Conservation (phyloP, 2,329 filamentous ascomycete species). For the Fusarium duplospermum region DNA sequence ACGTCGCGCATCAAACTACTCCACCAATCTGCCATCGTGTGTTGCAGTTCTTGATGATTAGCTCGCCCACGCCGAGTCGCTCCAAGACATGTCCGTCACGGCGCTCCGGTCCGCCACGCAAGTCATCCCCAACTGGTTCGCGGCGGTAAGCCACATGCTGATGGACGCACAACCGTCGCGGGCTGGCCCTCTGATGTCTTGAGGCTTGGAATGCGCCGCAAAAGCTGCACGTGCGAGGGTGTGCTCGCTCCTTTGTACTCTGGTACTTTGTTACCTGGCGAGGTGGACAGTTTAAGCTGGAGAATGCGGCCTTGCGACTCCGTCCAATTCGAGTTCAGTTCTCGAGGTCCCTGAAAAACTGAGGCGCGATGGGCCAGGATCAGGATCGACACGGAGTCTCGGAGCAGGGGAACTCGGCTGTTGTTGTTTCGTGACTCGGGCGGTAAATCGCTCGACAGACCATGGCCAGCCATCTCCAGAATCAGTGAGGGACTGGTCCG, state of each 20-base stretch:
- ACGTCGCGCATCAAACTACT: conserved; percentile 32
- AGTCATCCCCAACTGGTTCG: conserved; percentile 32
- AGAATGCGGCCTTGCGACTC: conserved; percentile 28
- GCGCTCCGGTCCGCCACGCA: conserved; percentile 26
- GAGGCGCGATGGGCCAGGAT: conserved; percentile 19
- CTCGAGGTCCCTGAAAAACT: conserved; percentile 7
- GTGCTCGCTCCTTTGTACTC: conserved; percentile 25
- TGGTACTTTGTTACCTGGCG: conserved; percentile 10
- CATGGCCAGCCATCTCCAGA: conserved; percentile 30
- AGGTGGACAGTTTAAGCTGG: conserved; percentile 28
- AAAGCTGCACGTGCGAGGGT: conserved; percentile 42
- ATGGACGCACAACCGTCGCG: conserved; percentile 30
- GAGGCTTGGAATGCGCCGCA: conserved; percentile 40
- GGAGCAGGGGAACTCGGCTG: conserved; percentile 23
- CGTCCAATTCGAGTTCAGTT: conserved; percentile 10
- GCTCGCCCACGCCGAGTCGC: conserved; percentile 27
- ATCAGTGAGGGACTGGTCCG: conserved; percentile 7
- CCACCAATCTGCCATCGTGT: conserved; percentile 32
- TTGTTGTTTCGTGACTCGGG: conserved; percentile 30
- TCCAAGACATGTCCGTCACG: conserved; percentile 13
- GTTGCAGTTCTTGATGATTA: conserved; percentile 29
- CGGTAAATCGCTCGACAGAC: conserved; percentile 32
- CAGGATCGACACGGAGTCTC: conserved; percentile 26
- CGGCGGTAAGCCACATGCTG: conserved; percentile 42
- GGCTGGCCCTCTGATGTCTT: conserved; percentile 36